Conservation (phyloP, 164 flowering plant species). For the Vitis rupestris region DNA sequence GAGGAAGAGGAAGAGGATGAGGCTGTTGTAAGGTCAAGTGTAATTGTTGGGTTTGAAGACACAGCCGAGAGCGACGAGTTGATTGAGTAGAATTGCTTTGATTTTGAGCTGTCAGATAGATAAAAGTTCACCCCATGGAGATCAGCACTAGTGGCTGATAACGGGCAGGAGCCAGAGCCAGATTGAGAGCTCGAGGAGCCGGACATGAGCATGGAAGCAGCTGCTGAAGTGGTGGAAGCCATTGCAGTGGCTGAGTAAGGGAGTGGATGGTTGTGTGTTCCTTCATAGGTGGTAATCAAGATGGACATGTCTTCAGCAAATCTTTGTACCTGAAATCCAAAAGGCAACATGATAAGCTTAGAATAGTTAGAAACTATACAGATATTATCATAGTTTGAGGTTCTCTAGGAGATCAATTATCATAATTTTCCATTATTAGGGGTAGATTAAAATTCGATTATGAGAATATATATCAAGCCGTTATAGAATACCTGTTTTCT, state of each 20-base stretch:
- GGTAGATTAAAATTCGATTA: too few relatives aligned
- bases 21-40: constrained; percentile 83
- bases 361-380: too few relatives aligned
- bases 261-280: constrained; percentile 14
- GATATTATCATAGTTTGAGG: too few relatives aligned
- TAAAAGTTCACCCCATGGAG: constrained; percentile 63
- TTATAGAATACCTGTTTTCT: constrained; percentile 30
- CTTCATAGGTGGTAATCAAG: constrained; percentile 19
- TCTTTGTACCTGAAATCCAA: constrained; percentile 14
- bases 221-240: constrained; percentile 17
- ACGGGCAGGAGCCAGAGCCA: constrained; percentile 5
- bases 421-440: too few relatives aligned
- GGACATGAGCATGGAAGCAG: constrained; percentile 8
- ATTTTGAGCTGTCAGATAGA: constrained; percentile 47
- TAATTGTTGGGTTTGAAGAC: constrained; percentile 72
- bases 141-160: constrained; percentile 19
- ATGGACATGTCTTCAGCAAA: constrained; percentile 14
- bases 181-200: constrained; percentile 11
- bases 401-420: too few relatives aligned
- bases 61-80: constrained; percentile 54
- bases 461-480: too few relatives aligned
- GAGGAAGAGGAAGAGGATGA: constrained; percentile 31
- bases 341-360: too few relatives aligned
- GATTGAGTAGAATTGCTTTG: constrained; percentile 55
- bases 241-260: constrained; percentile 16